Conservation (phyloP, 2,329 filamentous ascomycete genomes). For the Iodosphaeria phyllophila region DNA sequence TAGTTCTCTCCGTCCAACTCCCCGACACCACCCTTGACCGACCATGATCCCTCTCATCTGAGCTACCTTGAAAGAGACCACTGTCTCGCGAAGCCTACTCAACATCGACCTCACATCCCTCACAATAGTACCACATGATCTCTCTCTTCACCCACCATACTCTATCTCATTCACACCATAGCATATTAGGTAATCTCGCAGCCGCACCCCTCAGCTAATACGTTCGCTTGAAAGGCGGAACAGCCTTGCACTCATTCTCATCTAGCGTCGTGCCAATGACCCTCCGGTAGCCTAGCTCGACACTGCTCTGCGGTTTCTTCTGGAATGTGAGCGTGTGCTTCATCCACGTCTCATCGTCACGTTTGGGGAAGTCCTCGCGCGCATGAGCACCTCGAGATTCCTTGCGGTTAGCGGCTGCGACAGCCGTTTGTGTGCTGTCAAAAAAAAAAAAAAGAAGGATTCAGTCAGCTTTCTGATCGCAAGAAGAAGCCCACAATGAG, state of each 20-base stretch:
- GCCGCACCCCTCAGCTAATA: too few species aligned
- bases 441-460: too few species aligned
- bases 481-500: too few species aligned
- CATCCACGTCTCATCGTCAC: constrained; percentile 96
- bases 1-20: too few species aligned
- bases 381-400: constrained; percentile 95
- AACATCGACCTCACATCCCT: too few species aligned
- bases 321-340: constrained; percentile 97
- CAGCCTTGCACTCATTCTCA: constrained; percentile 87
- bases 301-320: constrained; percentile 74
- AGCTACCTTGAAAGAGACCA: too few species aligned
- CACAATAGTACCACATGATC: too few species aligned
- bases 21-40: too few species aligned
- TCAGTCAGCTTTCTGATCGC: constrained; percentile 1
- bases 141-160: too few species aligned
- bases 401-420: constrained; percentile 80
- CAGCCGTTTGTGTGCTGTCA: constrained; percentile 68
- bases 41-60: too few species aligned
- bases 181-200: constrained; percentile 7
- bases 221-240: constrained; percentile 90
- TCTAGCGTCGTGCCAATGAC: constrained; percentile 76
- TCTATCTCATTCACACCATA: too few species aligned
- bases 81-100: too few species aligned
- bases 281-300: constrained; percentile 70
- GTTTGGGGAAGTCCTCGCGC: constrained; percentile 87